Evolutionary conservation across 192 early-diverging fungal genomes (phyloP).

Genomic region (Coemansia sp.): DNA sequence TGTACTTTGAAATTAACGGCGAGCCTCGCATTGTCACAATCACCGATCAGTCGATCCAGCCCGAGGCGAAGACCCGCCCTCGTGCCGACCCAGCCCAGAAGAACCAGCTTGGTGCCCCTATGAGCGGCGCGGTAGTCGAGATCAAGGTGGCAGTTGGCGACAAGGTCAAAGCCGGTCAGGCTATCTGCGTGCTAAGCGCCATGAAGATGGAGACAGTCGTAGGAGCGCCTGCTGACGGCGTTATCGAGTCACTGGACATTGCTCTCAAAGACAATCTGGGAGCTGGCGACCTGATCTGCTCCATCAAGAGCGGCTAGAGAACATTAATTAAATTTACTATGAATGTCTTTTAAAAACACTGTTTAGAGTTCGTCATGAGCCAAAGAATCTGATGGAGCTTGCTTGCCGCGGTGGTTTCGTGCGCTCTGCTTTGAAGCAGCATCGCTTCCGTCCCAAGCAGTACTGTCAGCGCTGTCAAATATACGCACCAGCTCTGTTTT

Average conservation of each 20-base stretch:
- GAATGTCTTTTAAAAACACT: background rate
- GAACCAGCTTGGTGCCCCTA: conserved; percentile 91
- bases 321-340: background rate
- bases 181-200: conserved; percentile 89
- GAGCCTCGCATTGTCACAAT: conserved; percentile 86
- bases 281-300: conserved; percentile 80
- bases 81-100: conserved; percentile 77
- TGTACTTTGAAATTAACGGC: conserved; percentile 96
- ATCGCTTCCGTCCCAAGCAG: conserved; percentile 36
- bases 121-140: conserved; percentile 95
- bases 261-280: conserved; percentile 75
- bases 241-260: conserved; percentile 72
- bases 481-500: conserved; percentile 15
- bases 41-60: conserved; percentile 62
- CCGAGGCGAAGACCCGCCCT: conserved; percentile 63
- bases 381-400: conserved; percentile 15
- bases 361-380: conserved; percentile 46
- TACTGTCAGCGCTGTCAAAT: conserved; percentile 14
- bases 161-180: conserved; percentile 85
- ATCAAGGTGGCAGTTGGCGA: conserved; percentile 82
- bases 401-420: conserved; percentile 18
- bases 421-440: background rate
- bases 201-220: conserved; percentile 99
- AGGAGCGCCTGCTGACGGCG: conserved; percentile 73
- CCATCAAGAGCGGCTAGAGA: conserved; percentile 21